Evolutionary conservation across 202 grass and related monocot genomes (phyloP), one percentile per base, ranked within the genome.

Genomic region (Schoenoplectus tabernaemontani): DNA sequence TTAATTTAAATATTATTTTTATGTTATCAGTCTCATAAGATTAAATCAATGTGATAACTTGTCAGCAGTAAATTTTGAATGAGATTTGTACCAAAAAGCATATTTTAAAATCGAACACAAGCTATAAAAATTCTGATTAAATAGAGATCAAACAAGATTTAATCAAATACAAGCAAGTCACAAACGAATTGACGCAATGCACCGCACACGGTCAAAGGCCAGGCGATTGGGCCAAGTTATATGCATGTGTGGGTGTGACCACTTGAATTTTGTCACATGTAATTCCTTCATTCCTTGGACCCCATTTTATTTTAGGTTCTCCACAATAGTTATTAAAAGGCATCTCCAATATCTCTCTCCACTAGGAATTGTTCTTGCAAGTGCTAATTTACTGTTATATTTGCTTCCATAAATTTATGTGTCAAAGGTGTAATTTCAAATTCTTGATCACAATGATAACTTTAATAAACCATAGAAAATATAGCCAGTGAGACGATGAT

Each of bases 311-410:
- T 47, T 44, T 71, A 24, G 38, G 42, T 47, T 30, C 22, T 17
- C 19, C 42, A 48, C 67, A 71, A 71, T 48, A 71, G 22, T 48
- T 71, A 42, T 28, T 67, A 67, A 67, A 67, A 42, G n/a, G 37
- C 64, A 39, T 66, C 16, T 41, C 63, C 34, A 66, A 67, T 67
- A 66, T 66, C 41, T 46, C 41, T 28, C 4, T 19, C 66, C 66
- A 70, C 66, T 47, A 30, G 0, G 11, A 71, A 7, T 8, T 74
- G 46, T 53, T 46, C 19, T 74, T 51, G 1, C 12, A 74, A 51
- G 24, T 53, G 43, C 69, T 74, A 74, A 17, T 74, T 53, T 50
- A 53, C 13, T 74, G 22, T 53, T 74, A 53, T 9, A 10, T 33
- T 33, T 51, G 69, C 44, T 71, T 71, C 66, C n/a, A 3, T 69